Evolutionary conservation across 805 yeast genomes (phyloP).

Genomic region (Nakazawaea peltata): DNA sequence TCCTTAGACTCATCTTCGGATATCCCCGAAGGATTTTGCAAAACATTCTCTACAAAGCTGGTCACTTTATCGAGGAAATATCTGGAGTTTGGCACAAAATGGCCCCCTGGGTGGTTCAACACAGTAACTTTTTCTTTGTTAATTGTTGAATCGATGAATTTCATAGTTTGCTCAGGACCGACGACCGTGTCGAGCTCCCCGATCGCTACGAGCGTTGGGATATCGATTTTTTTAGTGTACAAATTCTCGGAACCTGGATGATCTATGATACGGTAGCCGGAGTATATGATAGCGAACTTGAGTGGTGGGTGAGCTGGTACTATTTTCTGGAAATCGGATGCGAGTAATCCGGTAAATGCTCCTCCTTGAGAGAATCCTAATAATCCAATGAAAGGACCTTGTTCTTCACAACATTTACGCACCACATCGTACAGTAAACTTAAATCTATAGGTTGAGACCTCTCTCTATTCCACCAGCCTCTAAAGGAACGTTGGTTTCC

Average conservation of each 20-base stretch:
- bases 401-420: conserved; percentile 36
- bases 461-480: conserved; percentile 65
- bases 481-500: conserved; percentile 26
- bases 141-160: conserved; percentile 47
- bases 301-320: conserved; percentile 42
- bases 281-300: conserved; percentile 68
- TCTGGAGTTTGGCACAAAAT: conserved; percentile 88
- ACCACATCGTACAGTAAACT: conserved; percentile 41
- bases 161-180: conserved; percentile 58
- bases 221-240: conserved; percentile 19
- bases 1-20: not conserved
- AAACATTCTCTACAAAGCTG: conserved; percentile 23
- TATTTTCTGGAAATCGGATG: conserved; percentile 48
- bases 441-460: conserved; percentile 18
- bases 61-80: conserved; percentile 23
- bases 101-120: conserved; percentile 91
- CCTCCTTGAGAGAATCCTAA: conserved; percentile 96
- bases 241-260: conserved; percentile 18
- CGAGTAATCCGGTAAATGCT: conserved; percentile 66
- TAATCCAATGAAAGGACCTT: conserved; percentile 83
- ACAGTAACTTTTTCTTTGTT: conserved; percentile 32
- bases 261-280: conserved; percentile 41
- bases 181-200: conserved; percentile 90
- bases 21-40: not conserved
- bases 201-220: conserved; percentile 60